Conservation (phyloP, 2,329 filamentous ascomycete species). For the Aspergillus puulaauensis region DNA sequence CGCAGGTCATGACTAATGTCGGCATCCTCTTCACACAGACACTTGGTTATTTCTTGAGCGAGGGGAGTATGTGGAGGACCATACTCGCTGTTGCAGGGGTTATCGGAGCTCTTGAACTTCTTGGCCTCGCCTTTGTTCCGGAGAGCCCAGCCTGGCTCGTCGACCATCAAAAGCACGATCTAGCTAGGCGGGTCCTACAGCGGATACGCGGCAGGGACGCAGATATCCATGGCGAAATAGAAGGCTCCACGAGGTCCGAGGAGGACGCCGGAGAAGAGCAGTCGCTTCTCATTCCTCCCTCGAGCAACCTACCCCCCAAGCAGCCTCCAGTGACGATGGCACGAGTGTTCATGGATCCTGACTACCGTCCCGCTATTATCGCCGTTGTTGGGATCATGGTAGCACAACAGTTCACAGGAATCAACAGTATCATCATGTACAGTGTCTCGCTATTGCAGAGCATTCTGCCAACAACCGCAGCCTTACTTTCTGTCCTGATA, state of each 20-base stretch:
- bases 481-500: slow-evolving; percentile 81
- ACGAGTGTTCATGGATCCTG: slow-evolving; percentile 63
- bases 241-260: slow-evolving; percentile 47
- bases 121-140: slow-evolving; percentile 72
- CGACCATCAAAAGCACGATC: slow-evolving; percentile 58
- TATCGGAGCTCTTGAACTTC: slow-evolving; percentile 65
- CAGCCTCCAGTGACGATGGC: slow-evolving; percentile 67
- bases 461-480: slow-evolving; percentile 77
- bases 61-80: slow-evolving; percentile 75
- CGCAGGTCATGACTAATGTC: slow-evolving; percentile 89
- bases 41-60: slow-evolving; percentile 83
- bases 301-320: slow-evolving; percentile 66
- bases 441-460: slow-evolving; percentile 84
- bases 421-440: slow-evolving; percentile 99
- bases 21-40: slow-evolving; percentile 83
- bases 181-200: slow-evolving; percentile 68
- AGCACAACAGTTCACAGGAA: slow-evolving; percentile 86
- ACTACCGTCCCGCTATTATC: slow-evolving; percentile 71
- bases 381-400: slow-evolving; percentile 90
- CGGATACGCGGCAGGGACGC: slow-evolving; percentile 69
- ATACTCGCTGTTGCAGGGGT: slow-evolving; percentile 73
- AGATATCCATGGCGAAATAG: slow-evolving; percentile 73
- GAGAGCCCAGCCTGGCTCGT: slow-evolving; percentile 90
- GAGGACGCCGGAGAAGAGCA: slow-evolving; percentile 62
- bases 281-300: slow-evolving; percentile 56